Evolutionary conservation across 768 basidiomycete species (phyloP), one percentile per base, ranked within the genome.

Genomic region (Trametes punicea): DNA sequence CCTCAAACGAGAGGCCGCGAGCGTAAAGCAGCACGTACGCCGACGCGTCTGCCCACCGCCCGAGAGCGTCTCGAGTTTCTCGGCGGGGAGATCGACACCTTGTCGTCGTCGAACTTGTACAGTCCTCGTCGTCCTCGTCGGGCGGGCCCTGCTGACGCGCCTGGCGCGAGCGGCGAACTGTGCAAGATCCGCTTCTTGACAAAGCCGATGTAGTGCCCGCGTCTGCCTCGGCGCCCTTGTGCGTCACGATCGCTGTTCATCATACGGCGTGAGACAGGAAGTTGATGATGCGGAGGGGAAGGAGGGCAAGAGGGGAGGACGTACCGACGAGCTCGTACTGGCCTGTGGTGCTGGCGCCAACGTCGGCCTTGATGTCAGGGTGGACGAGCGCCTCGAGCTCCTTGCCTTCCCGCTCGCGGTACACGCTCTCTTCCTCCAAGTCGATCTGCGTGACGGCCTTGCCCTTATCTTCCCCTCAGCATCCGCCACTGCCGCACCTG

Each of bases 21-120:
- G 78, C 75, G 84, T 96, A 96, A 65, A 97, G 72, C 66, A 97
- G 70, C 62, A 97, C 89, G 73, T 96, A 95, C 34, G 93, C 93
- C 34, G 84, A 81, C 52, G 89, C 88, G 70, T 94, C 92, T 95
- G 90, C 4, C 84, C 95, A 58, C 96, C 96, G 5, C 96, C 96
- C 60, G 95, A 93, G 55, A 98, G 79, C 7, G 84, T 84, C 25
- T 80, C 66, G 56, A 99, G 74, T 72, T 93, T 96, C 69, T 94
- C 93, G 70, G 80, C 81, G 1, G 84, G 84, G 70, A 95, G 51
- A 86, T 62, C 16, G 91, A 87, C 34, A 92, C 95, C 73, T 93
- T 96, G 61, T 96, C 93, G 63, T 98, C 94, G 65, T 98, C 96
- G 66, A 95, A 98, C 73, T 95, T 96, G 75, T 88, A 91, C 96